Evolutionary conservation across 768 basidiomycete species (phyloP).

Genomic region (Zangia roseola): DNA sequence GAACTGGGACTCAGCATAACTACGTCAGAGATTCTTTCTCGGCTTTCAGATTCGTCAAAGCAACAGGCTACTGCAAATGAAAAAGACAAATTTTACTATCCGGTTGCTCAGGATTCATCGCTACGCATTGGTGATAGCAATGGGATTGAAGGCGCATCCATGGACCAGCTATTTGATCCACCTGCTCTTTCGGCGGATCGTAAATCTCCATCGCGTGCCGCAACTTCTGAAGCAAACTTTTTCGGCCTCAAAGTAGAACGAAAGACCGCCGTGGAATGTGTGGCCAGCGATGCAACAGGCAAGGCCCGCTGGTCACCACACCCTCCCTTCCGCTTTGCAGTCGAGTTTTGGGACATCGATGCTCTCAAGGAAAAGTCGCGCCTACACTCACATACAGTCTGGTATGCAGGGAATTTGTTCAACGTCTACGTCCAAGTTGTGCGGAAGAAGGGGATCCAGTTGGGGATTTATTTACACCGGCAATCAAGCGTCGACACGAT

Average conservation of each 20-base stretch:
- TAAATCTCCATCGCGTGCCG: slow-evolving; percentile 26
- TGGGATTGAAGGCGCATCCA: slow-evolving; percentile 50
- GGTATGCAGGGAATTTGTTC: slow-evolving; percentile 86
- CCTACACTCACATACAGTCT: slow-evolving; percentile 81
- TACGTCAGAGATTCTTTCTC: slow-evolving; percentile 49
- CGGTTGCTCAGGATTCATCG: slow-evolving; percentile 68
- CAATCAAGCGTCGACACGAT: slow-evolving; percentile 80
- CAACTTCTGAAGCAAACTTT: slow-evolving; percentile 51
- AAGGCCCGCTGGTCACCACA: slow-evolving; percentile 61
- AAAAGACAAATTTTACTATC: slow-evolving; percentile 49
- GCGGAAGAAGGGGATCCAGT: slow-evolving; percentile 75
- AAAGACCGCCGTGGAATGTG: slow-evolving; percentile 41
- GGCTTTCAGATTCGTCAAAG: slow-evolving; percentile 23
- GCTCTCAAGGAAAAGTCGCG: slow-evolving; percentile 81
- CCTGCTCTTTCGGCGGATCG: slow-evolving; percentile 24
- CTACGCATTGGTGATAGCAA: slow-evolving; percentile 72
- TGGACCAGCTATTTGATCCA: slow-evolving; percentile 68
- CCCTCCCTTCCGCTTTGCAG: slow-evolving; percentile 80
- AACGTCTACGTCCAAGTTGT: slow-evolving; percentile 90
- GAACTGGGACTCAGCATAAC: slow-evolving; percentile 66
- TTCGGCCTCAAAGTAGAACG: slow-evolving; percentile 59
- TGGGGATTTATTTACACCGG: slow-evolving; percentile 87
- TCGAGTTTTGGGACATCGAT: slow-evolving; percentile 90
- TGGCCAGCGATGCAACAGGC: slow-evolving; percentile 43
- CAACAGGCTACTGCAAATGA: slow-evolving; percentile 14